A percentile compares a stretch with the other conserved stretches of the same genome.
These are phyloP conservation scores for Salix brachista DNA, from an alignment of 345 rosid species.

Conservation along the genomic window DNA sequence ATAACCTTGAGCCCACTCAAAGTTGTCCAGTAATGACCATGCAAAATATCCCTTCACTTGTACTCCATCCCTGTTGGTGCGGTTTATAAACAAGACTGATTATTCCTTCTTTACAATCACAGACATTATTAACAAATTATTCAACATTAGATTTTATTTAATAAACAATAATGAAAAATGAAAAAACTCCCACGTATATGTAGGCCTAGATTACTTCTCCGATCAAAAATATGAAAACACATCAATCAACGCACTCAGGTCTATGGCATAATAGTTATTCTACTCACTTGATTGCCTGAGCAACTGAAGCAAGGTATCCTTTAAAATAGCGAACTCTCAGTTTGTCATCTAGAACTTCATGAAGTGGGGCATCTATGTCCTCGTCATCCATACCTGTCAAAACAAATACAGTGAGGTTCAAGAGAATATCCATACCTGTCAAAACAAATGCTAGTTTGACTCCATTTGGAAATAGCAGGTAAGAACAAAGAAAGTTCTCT, in stretches of 20 bases:
- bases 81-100: neutral
- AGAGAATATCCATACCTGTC: conserved; percentile 57
- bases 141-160: neutral
- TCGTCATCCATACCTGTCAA: conserved; percentile 90
- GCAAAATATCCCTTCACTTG: conserved; percentile 89
- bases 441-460: neutral
- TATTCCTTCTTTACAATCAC: neutral
- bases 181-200: neutral
- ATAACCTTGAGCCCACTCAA: conserved; percentile 91
- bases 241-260: neutral
- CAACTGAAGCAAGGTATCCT: conserved; percentile 66
- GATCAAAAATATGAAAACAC: no score
- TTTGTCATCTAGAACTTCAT: conserved; percentile 84
- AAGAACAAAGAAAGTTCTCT: neutral
- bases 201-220: neutral
- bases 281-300: conserved; percentile 69
- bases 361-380: conserved; percentile 54
- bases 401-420: neutral
- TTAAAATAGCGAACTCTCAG: conserved; percentile 60
- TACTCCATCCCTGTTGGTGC: conserved; percentile 59
- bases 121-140: neutral
- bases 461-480: neutral
- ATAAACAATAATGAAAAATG: neutral
- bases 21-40: conserved; percentile 89
- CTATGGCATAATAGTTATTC: neutral